Conservation (phyloP, 768 basidiomycete genomes). For the Boletus rubroflammeus region DNA sequence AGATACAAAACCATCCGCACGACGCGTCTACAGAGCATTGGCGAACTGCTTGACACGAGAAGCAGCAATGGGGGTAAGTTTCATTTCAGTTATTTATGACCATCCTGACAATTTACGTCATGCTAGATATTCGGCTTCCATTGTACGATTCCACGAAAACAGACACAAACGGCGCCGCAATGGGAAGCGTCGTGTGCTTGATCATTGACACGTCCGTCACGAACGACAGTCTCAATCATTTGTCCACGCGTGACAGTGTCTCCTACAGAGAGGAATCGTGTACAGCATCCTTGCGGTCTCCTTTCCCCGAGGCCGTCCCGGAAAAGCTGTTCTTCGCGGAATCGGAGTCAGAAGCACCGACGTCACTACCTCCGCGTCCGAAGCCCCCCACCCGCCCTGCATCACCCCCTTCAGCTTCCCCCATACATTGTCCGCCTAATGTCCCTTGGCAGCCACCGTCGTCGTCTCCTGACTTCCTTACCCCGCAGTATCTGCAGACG, state of each 20-base stretch:
- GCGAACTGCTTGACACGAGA: constrained; percentile 27
- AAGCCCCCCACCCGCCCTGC: constrained; percentile 16
- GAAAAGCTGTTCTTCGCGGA: constrained; percentile 21
- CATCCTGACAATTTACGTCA: constrained; percentile 30
- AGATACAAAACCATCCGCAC: constrained; percentile 27
- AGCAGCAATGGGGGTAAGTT: constrained; percentile 25
- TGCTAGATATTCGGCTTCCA: constrained; percentile 29
- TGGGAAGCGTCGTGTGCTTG: constrained; percentile 27
- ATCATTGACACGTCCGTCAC: constrained; percentile 18
- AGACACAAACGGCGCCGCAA: constrained; percentile 25
- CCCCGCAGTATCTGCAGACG: constrained; percentile 26
- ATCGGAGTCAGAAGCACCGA: constrained; percentile 18
- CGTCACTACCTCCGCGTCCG: constrained; percentile 20
- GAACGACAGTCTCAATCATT: constrained; percentile 10
- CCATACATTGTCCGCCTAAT: constrained; percentile 9
- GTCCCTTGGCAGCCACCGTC: constrained; percentile 15
- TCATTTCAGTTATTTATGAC: constrained; percentile 31
- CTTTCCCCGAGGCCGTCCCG: constrained; percentile 18
- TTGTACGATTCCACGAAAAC: constrained; percentile 31
- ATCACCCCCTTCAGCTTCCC: constrained; percentile 15
- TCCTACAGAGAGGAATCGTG: constrained; percentile 15
- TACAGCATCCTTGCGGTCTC: constrained; percentile 11
- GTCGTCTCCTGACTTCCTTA: constrained; percentile 14
- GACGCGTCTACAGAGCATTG: constrained; percentile 25
- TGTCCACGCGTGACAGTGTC: constrained; percentile 18